Base-by-base conservation (phyloP, 805 yeast species). In the Cyberlindnera veronae region DNA sequence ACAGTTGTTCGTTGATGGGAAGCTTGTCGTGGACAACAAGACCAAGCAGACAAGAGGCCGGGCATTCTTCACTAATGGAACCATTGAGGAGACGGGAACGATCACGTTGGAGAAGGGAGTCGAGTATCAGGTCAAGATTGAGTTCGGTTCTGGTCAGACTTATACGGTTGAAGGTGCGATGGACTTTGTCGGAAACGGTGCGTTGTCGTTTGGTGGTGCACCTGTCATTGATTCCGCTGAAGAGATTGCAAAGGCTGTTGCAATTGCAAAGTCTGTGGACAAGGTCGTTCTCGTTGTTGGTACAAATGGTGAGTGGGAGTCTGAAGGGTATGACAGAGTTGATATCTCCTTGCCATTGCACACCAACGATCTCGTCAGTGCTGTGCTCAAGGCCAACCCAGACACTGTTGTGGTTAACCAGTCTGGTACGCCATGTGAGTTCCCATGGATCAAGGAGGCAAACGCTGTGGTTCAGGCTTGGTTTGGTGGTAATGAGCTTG, bases 351-450 rank as follows among this genome's bases (percentile, higher is more conserved):
- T 77, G 22, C 84, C 84, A 27, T 70, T 72, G 16, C 50, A 56
- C 36, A 71, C 74, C 23, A 67, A 76, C 39, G 67, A 69, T 29
- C 66, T 79, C 42, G 66, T 77, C 17, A 54, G 48, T 18, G 77
- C 68, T 15, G 69, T 79, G 8, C 39, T 67, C 24, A 60, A 59
- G 17, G 83, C 67, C 21, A 77, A 77, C 48, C 68, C 72, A 19
- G 72, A 77, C 50, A 66, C 75, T 5, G 69, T 76, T 10, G 61
- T 79, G 22, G 80, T 79, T 16, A 69, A 74, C 54, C 82, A 78
- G 54, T 70, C 81, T 4, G 84, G 85, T 38, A 72, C 81, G 14
- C 84, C 85, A 0, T 80, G 77, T 11, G 69, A 74, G 28, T 60
- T 79, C 65, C 81, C 81, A 22, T 77, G 81, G 80, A 47, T 62